A percentile compares a stretch with the other conserved stretches of the same genome.
phyloP scores from a whole-genome alignment of 2,329 filamentous ascomycete genomes.

The Pseudocercospora musae region DNA sequence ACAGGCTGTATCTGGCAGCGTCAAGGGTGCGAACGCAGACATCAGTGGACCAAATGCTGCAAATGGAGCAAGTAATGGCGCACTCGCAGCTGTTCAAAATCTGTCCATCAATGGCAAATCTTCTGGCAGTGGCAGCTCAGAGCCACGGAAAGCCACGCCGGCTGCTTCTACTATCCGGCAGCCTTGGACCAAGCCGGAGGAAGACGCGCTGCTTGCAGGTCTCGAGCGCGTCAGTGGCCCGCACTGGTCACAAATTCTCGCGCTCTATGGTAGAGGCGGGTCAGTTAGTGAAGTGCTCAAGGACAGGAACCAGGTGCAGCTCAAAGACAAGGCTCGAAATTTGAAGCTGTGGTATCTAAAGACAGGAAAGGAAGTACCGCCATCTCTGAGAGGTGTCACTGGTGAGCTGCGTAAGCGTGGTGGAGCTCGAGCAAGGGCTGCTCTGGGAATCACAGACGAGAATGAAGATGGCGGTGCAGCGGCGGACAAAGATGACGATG shows the following conservation, averaged over 20 bases:
- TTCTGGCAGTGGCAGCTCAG: conserved; percentile 1
- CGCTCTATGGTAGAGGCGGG: conserved; percentile 75
- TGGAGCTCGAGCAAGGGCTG: conserved; percentile 36
- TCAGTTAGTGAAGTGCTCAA: conserved; percentile 79
- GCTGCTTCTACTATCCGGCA: conserved; percentile 47
- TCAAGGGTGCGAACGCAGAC: conserved; percentile 6
- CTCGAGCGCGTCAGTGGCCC: conserved; percentile 85
- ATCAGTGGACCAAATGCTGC: conserved; percentile 6
- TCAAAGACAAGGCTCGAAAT: conserved; percentile 90
- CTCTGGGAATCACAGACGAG: conserved; percentile 26
- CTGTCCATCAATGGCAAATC: conserved; percentile 4
- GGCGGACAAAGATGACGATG: conserved; percentile 10
- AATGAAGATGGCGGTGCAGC: conserved; percentile 6
- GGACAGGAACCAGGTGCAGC: conserved; percentile 83
- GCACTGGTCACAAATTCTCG: conserved; percentile 89
- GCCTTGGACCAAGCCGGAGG: conserved; percentile 85
- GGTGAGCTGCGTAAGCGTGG: conserved; percentile 75
- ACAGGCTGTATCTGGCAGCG: conserved; percentile 15
- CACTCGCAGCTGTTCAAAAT: conserved; percentile 3
- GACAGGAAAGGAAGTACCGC: conserved; percentile 85
- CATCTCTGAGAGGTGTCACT: conserved; percentile 81
- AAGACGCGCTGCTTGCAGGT: conserved; percentile 84
- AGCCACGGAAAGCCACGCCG: conserved; percentile 18
- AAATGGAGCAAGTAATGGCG: not conserved
- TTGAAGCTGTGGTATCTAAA: conserved; percentile 90